Percentiles rank a stretch among this genome's conserved stretches.
phyloP scores from a whole-genome alignment of 106 monocot species.

The Phalaenopsis equestris region DNA sequence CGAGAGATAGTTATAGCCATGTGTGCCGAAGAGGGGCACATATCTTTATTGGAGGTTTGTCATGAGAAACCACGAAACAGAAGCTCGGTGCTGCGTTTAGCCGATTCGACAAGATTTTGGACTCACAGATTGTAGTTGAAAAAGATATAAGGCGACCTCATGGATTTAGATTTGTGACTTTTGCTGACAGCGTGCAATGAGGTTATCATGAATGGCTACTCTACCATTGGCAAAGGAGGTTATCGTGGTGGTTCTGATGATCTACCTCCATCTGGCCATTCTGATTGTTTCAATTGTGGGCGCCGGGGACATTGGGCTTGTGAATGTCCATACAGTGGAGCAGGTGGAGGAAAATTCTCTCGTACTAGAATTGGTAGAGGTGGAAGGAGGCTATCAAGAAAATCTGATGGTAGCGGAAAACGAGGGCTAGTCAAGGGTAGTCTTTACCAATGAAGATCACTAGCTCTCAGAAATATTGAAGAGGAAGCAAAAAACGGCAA shows the following conservation, averaged over 20 bases:
- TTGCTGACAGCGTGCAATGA: slow-evolving; percentile 65
- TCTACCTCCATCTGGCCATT: slow-evolving; percentile 32
- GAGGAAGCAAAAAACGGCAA: no score
- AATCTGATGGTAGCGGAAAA: slow-evolving; percentile 25
- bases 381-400: no score
- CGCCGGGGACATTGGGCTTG: slow-evolving; percentile 89
- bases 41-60: slow-evolving; percentile 53
- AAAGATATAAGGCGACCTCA: slow-evolving; percentile 85
- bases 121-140: slow-evolving; percentile 43
- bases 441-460: no score
- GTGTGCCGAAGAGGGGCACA: slow-evolving; percentile 33
- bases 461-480: no score
- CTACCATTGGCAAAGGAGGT: slow-evolving; percentile 35
- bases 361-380: slow-evolving; percentile 20
- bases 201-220: slow-evolving; percentile 34
- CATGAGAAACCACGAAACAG: slow-evolving; percentile 40
- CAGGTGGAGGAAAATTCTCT: slow-evolving; percentile 48
- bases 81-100: slow-evolving; percentile 37
- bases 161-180: slow-evolving; percentile 97
- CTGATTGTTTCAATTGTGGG: slow-evolving; percentile 94
- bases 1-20: background rate
- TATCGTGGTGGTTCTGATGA: slow-evolving; percentile 28
- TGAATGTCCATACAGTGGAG: slow-evolving; percentile 55
- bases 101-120: slow-evolving; percentile 56
- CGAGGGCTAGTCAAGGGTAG: background rate